Conservation (phyloP, 345 rosid species). For the Turritis glabra region DNA sequence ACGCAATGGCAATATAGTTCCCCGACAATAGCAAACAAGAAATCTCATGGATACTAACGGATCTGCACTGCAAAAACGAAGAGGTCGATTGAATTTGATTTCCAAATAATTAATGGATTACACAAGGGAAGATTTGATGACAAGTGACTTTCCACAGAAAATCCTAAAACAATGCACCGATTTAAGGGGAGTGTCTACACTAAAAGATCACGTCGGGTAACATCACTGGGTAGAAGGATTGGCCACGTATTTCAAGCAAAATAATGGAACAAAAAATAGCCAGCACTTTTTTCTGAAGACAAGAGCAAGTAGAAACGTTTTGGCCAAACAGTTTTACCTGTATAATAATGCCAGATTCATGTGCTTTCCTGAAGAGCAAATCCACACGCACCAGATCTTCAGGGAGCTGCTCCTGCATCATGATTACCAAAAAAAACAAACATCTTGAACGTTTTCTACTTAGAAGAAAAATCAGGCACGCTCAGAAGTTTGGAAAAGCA, state of each 20-base stretch:
- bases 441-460: not conserved
- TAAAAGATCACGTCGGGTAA: not conserved
- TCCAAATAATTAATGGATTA: slow-evolving; percentile 8
- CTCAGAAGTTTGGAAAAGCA: slow-evolving; percentile 1
- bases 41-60: slow-evolving; percentile 67
- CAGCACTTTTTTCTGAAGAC: not conserved
- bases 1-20: slow-evolving; percentile 78
- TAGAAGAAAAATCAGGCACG: not conserved
- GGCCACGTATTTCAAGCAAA: slow-evolving; percentile 11
- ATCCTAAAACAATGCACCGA: not conserved
- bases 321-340: slow-evolving; percentile 50
- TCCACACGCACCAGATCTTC: slow-evolving; percentile 83
- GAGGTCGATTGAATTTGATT: slow-evolving; percentile 40
- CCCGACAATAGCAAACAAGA: slow-evolving; percentile 75
- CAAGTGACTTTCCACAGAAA: slow-evolving; percentile 4
- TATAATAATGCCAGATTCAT: slow-evolving; percentile 71
- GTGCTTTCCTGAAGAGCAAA: slow-evolving; percentile 70
- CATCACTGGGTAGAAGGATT: not conserved
- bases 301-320: slow-evolving; percentile 6
- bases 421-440: slow-evolving; percentile 5
- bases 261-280: not conserved
- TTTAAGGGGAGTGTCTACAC: not conserved
- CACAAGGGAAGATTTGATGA: slow-evolving; percentile 13
- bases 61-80: slow-evolving; percentile 79
- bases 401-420: slow-evolving; percentile 82